These are phyloP conservation scores for Diaporthe velutina DNA, from an alignment of 2,329 filamentous ascomycete genomes.

Conservation along the genomic window DNA sequence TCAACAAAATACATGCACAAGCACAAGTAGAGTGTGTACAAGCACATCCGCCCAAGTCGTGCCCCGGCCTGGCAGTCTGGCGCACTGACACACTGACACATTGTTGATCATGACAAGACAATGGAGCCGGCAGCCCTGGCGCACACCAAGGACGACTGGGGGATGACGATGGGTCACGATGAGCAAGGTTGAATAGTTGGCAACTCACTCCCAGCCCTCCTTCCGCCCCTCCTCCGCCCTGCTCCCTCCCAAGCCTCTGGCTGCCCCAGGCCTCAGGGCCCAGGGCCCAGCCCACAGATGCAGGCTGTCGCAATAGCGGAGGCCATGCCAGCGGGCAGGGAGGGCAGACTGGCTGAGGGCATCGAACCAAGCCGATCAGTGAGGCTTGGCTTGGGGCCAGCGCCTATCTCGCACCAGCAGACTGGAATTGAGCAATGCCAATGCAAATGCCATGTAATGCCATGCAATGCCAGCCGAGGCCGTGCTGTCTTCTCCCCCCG, in stretches of 20 bases:
- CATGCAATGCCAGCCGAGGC: slow-evolving; percentile 24
- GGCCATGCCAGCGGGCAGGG: slow-evolving; percentile 12
- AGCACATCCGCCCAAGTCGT: not conserved
- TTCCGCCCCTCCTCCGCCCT: slow-evolving; percentile 11
- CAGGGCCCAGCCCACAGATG: not conserved
- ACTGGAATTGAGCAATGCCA: slow-evolving; percentile 29
- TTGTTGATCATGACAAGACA: not conserved
- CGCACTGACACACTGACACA: not conserved
- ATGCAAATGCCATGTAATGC: slow-evolving; percentile 14
- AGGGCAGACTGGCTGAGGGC: slow-evolving; percentile 12
- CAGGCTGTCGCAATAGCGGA: slow-evolving; percentile 16
- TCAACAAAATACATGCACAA: not conserved
- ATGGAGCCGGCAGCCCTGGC: not conserved
- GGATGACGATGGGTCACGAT: slow-evolving; percentile 18
- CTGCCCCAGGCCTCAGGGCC: not conserved
- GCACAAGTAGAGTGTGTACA: not conserved
- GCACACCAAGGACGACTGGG: not conserved
- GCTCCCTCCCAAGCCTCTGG: slow-evolving; percentile 1
- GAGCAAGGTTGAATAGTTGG: slow-evolving; percentile 1
- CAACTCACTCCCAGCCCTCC: not conserved
- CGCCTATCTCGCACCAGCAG: slow-evolving; percentile 21
- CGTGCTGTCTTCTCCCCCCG: not conserved
- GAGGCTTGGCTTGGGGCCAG: slow-evolving; percentile 22
- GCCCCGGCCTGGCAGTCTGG: not conserved
- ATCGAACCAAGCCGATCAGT: slow-evolving; percentile 6